Percentiles rank a stretch among this genome's conserved stretches.
Conservation (phyloP, 352 stramenopile genomes). For the Pythium coloratum region DNA sequence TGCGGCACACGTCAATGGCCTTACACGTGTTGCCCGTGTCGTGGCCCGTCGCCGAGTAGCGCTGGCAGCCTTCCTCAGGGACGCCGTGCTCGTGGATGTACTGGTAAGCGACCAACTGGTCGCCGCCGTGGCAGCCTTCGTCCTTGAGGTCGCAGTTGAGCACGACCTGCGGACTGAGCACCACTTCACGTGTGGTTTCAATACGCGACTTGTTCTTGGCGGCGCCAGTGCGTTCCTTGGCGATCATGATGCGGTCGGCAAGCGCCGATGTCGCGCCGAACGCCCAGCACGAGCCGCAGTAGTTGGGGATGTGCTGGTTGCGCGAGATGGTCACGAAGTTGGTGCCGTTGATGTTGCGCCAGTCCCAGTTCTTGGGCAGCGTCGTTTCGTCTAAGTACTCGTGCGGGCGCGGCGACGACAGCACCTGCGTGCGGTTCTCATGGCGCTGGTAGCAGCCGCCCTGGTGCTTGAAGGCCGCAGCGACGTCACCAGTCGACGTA, state of each 20-base stretch:
- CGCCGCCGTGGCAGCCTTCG: conserved; percentile 92
- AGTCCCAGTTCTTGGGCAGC: conserved; percentile 94
- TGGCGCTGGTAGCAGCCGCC: conserved; percentile 74
- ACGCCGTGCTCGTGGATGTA: conserved; percentile 91
- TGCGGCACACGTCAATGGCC: conserved; percentile 91
- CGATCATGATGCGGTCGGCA: conserved; percentile 84
- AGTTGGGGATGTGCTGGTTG: conserved; percentile 88
- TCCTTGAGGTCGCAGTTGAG: conserved; percentile 89
- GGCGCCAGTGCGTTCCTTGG: conserved; percentile 51
- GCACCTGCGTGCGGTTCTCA: conserved; percentile 59
- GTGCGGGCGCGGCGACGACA: conserved; percentile 67
- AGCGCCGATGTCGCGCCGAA: conserved; percentile 87
- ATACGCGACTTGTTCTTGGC: conserved; percentile 41
- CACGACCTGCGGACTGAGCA: conserved; percentile 83
- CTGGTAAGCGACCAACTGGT: conserved; percentile 90
- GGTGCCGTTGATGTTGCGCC: conserved; percentile 84
- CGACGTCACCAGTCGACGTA: conserved; percentile 3
- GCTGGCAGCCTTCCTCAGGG: conserved; percentile 94
- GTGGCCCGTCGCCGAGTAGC: conserved; percentile 90
- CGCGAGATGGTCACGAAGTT: conserved; percentile 82
- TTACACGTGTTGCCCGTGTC: conserved; percentile 90
- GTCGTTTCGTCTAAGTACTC: conserved; percentile 58
- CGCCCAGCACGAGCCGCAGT: conserved; percentile 89
- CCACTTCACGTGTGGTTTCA: conserved; percentile 75
- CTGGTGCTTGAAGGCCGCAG: neutral